Conservation (phyloP, 257 asterid species). For the Prunella vulgaris region DNA sequence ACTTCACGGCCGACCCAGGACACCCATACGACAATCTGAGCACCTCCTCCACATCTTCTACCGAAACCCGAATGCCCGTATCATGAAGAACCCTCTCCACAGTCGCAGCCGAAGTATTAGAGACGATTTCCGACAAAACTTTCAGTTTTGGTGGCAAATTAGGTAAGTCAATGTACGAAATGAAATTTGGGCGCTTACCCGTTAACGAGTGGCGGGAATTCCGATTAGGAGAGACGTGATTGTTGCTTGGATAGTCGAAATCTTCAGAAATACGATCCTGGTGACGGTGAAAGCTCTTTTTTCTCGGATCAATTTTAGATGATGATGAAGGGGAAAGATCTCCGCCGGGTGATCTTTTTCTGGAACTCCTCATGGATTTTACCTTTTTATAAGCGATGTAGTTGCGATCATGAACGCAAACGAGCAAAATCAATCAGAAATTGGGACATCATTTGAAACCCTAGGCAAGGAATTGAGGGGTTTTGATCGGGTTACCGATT, state of each 20-base stretch:
- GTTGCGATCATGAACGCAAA: neutral
- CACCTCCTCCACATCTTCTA: slow-evolving; percentile 54
- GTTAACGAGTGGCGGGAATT: slow-evolving; percentile 21
- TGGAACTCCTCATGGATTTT: slow-evolving; percentile 32
- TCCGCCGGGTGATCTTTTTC: slow-evolving; percentile 38
- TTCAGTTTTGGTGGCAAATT: slow-evolving; percentile 50
- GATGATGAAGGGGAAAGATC: slow-evolving; percentile 52
- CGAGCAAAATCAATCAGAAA: neutral
- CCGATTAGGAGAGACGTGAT: slow-evolving; percentile 24
- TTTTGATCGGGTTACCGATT: neutral
- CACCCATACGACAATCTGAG: slow-evolving; percentile 44
- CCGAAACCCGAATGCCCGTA: slow-evolving; percentile 45
- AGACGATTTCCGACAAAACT: slow-evolving; percentile 53
- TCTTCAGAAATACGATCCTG: slow-evolving; percentile 23
- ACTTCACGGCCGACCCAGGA: slow-evolving; percentile 57
- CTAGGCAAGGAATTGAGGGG: slow-evolving; percentile 17
- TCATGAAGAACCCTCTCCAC: slow-evolving; percentile 59
- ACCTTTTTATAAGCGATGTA: neutral
- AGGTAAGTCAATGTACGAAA: slow-evolving; percentile 35
- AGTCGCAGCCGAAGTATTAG: slow-evolving; percentile 38
- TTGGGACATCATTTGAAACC: slow-evolving; percentile 24
- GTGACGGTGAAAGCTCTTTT: slow-evolving; percentile 17
- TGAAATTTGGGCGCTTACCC: slow-evolving; percentile 42
- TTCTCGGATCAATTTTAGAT: slow-evolving; percentile 35
- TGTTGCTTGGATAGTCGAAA: slow-evolving; percentile 6